phyloP scores from a whole-genome alignment of 2,329 filamentous ascomycete genomes.

The Blastomyces parvus region DNA sequence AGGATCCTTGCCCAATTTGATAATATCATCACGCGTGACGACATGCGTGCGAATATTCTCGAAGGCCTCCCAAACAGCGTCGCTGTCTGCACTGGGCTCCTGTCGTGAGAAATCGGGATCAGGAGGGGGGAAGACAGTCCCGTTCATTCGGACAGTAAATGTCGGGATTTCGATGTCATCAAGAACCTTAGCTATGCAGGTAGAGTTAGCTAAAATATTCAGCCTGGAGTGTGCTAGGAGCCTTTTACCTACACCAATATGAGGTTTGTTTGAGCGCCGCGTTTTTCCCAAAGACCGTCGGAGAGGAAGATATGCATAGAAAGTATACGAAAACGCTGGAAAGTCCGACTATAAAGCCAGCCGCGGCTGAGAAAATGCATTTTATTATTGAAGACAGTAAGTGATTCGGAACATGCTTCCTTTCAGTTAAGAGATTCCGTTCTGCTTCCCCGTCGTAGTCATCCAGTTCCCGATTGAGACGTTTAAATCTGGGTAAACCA shows the following conservation, averaged over 20 bases:
- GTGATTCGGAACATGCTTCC: background rate
- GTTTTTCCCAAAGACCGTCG: background rate
- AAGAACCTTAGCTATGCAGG: constrained; percentile 13
- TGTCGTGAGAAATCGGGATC: constrained; percentile 21
- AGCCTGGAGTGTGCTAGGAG: background rate
- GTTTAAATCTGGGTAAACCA: background rate
- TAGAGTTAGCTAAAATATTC: background rate
- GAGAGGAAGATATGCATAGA: background rate
- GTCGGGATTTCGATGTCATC: constrained; percentile 13
- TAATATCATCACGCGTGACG: constrained; percentile 22
- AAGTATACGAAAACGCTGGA: background rate
- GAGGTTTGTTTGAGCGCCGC: constrained; percentile 7
- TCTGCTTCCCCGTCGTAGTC: constrained; percentile 1
- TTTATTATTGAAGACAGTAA: background rate
- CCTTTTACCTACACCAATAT: constrained; percentile 8
- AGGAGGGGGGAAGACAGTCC: constrained; percentile 20
- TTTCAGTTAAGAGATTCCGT: background rate
- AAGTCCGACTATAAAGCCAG: background rate
- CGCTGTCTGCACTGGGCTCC: constrained; percentile 23
- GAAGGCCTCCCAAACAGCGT: constrained; percentile 25
- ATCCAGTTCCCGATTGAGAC: background rate
- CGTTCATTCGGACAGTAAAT: constrained; percentile 17
- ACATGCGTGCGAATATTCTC: constrained; percentile 19
- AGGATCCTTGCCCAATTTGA: constrained; percentile 25
- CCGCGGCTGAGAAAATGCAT: background rate